Base-by-base conservation (phyloP, 805 yeast genomes). In the Millerozyma acaciae region DNA sequence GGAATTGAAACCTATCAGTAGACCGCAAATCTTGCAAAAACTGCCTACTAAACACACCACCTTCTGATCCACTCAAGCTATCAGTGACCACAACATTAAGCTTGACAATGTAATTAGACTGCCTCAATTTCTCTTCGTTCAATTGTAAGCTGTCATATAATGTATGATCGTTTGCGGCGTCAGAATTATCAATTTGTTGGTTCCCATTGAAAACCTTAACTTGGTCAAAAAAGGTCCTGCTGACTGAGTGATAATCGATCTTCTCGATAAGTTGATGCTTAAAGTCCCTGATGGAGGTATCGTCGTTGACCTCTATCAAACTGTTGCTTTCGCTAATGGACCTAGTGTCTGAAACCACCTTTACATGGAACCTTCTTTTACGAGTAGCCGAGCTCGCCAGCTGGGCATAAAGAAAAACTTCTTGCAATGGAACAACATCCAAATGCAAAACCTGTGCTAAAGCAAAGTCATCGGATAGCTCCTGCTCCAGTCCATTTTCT, bases 351-450 rank as follows among this genome's bases (percentile, higher is more conserved):
- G 55, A 47, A 5, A 33, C 34, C 5, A 57, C 24, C 14, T 44
- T 32, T 8, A 50, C 24, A 26, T 43, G 51, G 32, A 46, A 48
- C 19, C 51, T 28, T 13, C 31, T 27, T 4, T 21, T 30, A 18
- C 10, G 17, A 10, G 14, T 15, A 15, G 28, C 33, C 8, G 5
- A n/a, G n/a, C n/a, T n/a, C n/a, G n/a, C n/a, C n/a, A n/a, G n/a
- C n/a, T n/a, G n/a, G n/a, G n/a, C n/a, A n/a, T n/a, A n/a, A n/a
- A n/a, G n/a, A n/a, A n/a, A n/a, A n/a, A n/a, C n/a, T n/a, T n/a
- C n/a, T n/a, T n/a, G n/a, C n/a, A n/a, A n/a, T 0, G 66, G 67
- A 1, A 53, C 36, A 7, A 60, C 61, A 38, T 60, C 66, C 8
- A 61, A 37, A 10, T 37, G 20, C 5, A 55, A 17, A 1, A 42